These are phyloP conservation scores for Magnusiomyces clavatus DNA, from an alignment of 1,139 yeast genomes.

Conservation along the genomic window DNA sequence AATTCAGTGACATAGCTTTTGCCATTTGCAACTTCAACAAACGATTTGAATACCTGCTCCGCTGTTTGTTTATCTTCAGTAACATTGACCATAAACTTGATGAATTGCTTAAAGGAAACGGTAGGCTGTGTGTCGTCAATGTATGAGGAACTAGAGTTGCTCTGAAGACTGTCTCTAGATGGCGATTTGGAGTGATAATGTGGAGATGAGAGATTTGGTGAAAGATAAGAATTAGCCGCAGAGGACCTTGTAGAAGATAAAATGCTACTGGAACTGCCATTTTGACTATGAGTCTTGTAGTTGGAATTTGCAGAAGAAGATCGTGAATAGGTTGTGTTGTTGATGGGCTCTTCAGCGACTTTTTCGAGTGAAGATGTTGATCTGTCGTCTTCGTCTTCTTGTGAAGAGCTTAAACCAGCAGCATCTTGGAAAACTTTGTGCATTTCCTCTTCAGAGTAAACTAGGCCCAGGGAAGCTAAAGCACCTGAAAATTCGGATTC, in stretches of 20 bases:
- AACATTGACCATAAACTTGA: slow-evolving; percentile 35
- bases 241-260: background rate
- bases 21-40: slow-evolving; percentile 35
- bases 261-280: no score
- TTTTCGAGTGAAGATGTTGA: background rate
- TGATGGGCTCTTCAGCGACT: background rate
- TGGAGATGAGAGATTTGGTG: no score
- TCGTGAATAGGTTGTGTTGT: background rate
- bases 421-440: slow-evolving; percentile 32
- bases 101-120: slow-evolving; percentile 35
- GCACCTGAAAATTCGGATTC: slow-evolving; percentile 36
- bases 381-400: background rate
- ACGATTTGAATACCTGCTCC: slow-evolving; percentile 35
- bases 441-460: slow-evolving; percentile 33
- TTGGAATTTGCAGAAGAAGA: background rate
- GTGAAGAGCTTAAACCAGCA: slow-evolving; percentile 7
- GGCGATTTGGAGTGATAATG: background rate
- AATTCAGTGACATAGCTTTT: slow-evolving; percentile 35
- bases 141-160: background rate
- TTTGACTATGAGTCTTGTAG: background rate
- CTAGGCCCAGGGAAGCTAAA: slow-evolving; percentile 34
- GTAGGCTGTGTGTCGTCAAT: slow-evolving; percentile 8
- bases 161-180: background rate
- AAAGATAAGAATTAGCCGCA: background rate
- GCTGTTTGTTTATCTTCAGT: slow-evolving; percentile 36